A percentile compares a stretch with the other conserved stretches of the same genome.
Conservation (phyloP, 192 early-diverging fungal genomes). For the Backusella morwellensis region DNA sequence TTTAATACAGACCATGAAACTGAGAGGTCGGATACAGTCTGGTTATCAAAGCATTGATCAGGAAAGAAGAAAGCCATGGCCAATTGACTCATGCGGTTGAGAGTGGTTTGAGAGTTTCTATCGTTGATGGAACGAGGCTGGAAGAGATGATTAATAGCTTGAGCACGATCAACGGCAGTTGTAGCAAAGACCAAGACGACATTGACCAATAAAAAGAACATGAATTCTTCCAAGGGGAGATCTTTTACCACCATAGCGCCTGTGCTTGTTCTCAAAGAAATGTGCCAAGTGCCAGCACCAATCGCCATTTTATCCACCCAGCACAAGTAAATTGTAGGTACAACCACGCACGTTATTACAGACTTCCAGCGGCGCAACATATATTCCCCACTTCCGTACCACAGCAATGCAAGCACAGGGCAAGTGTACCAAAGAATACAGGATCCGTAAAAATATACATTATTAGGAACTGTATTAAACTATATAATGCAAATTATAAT, state of each 20-base stretch:
- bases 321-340: constrained; percentile 49
- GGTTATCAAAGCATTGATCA: constrained; percentile 11
- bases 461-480: constrained; percentile 31
- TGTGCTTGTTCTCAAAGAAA: constrained; percentile 36
- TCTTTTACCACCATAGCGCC: constrained; percentile 37
- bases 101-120: neutral
- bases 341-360: constrained; percentile 17
- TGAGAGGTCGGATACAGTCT: constrained; percentile 20
- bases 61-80: constrained; percentile 15
- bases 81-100: neutral
- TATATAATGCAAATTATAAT: constrained; percentile 5
- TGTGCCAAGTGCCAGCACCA: constrained; percentile 43
- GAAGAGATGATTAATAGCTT: constrained; percentile 26
- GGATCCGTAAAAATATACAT: constrained; percentile 41
- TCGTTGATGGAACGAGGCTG: constrained; percentile 2
- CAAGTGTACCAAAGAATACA: constrained; percentile 46
- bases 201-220: constrained; percentile 49
- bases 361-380: constrained; percentile 32
- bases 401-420: constrained; percentile 48
- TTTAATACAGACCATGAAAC: constrained; percentile 19
- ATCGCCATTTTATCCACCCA: constrained; percentile 47
- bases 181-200: constrained; percentile 37
- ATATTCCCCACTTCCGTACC: constrained; percentile 47
- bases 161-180: constrained; percentile 29
- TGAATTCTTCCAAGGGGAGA: constrained; percentile 52